phyloP scores from a whole-genome alignment of 139 green algal species.

The Coelastrella sp. region DNA sequence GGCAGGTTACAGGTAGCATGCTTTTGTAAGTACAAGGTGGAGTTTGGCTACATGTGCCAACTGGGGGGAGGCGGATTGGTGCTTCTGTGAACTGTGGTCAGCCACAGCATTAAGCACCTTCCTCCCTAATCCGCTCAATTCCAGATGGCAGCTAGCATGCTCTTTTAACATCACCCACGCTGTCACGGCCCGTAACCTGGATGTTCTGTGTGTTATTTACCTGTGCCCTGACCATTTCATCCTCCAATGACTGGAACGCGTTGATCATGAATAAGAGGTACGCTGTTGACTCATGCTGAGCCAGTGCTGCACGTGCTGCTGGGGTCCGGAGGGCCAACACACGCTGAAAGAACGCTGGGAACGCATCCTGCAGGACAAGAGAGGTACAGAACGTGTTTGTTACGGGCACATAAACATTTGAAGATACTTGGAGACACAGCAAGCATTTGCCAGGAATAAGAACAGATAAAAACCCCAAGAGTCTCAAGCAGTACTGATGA shows the following conservation, averaged over 20 bases:
- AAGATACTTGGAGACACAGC: neutral
- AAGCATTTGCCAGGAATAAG: too few species aligned
- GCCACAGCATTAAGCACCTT: too few species aligned
- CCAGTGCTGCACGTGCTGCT: constrained; percentile 36
- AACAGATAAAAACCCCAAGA: too few species aligned
- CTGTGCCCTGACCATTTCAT: constrained; percentile 82
- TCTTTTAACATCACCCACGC: too few species aligned
- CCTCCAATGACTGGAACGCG: constrained; percentile 91
- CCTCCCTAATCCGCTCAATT: too few species aligned
- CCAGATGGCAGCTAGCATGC: too few species aligned
- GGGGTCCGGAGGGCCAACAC: constrained; percentile 69
- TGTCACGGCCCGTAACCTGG: neutral
- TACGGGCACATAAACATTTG: neutral
- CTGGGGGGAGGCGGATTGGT: too few species aligned
- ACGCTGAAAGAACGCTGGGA: constrained; percentile 82
- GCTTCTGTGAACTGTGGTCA: too few species aligned
- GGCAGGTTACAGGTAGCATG: too few species aligned
- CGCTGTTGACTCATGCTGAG: constrained; percentile 79
- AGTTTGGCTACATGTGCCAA: too few species aligned
- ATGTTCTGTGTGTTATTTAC: neutral
- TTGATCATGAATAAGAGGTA: constrained; percentile 93
- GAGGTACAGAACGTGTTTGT: neutral
- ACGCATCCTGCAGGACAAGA: constrained; percentile 64
- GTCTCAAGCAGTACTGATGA: too few species aligned
- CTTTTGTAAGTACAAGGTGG: too few species aligned